Evolutionary conservation across 768 basidiomycete species (phyloP), one percentile per base, ranked within the genome.

Genomic region (Termitomyces sp.): DNA sequence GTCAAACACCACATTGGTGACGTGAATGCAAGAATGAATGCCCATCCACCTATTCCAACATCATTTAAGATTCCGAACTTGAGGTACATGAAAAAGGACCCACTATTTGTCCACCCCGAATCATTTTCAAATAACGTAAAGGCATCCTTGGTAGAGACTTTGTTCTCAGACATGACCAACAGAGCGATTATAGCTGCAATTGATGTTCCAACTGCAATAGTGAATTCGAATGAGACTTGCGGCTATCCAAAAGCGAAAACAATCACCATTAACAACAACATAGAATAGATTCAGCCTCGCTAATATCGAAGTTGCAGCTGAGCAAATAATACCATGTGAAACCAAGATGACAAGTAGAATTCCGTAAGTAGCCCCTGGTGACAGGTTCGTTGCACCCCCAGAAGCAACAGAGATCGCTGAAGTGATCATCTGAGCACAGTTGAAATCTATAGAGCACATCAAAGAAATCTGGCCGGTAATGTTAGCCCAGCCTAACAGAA

Each of bases 1-100:
- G 88, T 89, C 54, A 90, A 69, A 3, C 86, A 88, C 87, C 87
- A 89, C 88, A 89, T 89, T 0, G 87, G 85, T 1, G 88, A 75
- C 0, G 86, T 87, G 65, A 90, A 89, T 0, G 88, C 77, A 44
- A 89, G 66, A 59, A 89, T 73, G 67, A 89, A 89, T 1, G 87
- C 85, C 87, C 87, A 89, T 14, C 83, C 85, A 68, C 78, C 87
- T 89, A 62, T n/a, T 38, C 5, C 9, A 27, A 34, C 16, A 43
- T 44, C 7, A 29, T 2, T 23, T 14, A 7, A 23, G 17, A n/a
- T 17, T 21, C 23, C 9, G 11, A 38, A 17, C n/a, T n/a, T n/a
- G 8, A n/a, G n/a, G n/a, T n/a, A n/a, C 25, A 38, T 27, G 37
- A 11, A n/a, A 38, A 29, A 50, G 10, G 7, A 16, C 25, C 27